These are phyloP conservation scores for Herpetospermum pedunculosum DNA, from an alignment of 306 rosid species.

Conservation along the genomic window DNA sequence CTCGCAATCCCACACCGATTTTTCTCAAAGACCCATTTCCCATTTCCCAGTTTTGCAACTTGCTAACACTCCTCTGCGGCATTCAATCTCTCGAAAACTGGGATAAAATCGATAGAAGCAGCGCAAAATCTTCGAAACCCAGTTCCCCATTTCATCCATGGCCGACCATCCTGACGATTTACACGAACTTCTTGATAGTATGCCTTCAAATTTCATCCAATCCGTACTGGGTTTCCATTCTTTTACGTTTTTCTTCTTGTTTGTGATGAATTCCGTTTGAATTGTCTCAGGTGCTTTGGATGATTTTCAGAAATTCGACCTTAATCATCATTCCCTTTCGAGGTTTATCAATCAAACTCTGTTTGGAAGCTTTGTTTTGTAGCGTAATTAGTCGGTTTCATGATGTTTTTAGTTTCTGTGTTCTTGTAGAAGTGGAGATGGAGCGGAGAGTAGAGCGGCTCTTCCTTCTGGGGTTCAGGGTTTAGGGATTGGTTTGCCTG, in stretches of 20 bases:
- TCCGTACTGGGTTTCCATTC: not conserved
- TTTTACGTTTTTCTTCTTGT: not conserved
- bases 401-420: not conserved
- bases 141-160: constrained; percentile 25
- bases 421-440: constrained; percentile 22
- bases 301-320: constrained; percentile 72
- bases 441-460: constrained; percentile 16
- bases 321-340: constrained; percentile 27
- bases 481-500: constrained; percentile 76
- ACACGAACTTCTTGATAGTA: constrained; percentile 84
- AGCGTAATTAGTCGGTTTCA: not conserved
- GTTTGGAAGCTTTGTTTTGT: not conserved
- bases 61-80: not conserved
- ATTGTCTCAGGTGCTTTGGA: constrained; percentile 80
- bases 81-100: not conserved
- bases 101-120: not conserved
- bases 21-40: not conserved
- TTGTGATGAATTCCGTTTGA: not conserved
- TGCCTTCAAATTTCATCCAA: not conserved
- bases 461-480: constrained; percentile 67
- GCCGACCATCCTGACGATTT: constrained; percentile 58
- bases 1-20: not conserved
- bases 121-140: not conserved
- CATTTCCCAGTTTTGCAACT: not conserved
- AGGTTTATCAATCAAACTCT: constrained; percentile 25